Evolutionary conservation across 805 yeast genomes (phyloP).

Genomic region (Naumovozyma baii): DNA sequence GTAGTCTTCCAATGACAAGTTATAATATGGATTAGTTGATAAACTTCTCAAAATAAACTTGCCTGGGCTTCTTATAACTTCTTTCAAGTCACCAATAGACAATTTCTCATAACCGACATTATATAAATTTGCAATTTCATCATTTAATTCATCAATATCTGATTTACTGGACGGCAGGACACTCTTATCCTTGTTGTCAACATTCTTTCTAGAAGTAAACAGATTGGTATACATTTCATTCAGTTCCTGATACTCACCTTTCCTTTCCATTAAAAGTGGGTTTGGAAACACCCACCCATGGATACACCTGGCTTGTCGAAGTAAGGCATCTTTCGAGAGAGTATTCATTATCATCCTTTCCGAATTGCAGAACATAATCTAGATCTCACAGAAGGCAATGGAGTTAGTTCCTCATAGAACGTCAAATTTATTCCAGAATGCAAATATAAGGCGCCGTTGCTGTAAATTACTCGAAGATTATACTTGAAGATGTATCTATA

Average conservation of each 20-base stretch:
- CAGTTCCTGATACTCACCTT: slow-evolving; percentile 24
- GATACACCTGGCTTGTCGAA: no score
- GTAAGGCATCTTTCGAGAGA: no score
- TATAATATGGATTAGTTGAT: slow-evolving; percentile 56
- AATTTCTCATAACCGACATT: slow-evolving; percentile 11
- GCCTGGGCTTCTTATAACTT: slow-evolving; percentile 15
- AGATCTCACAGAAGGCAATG: no score
- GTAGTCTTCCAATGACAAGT: slow-evolving; percentile 75
- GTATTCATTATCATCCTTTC: no score
- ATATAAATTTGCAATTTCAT: slow-evolving; percentile 26
- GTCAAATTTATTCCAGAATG: no score
- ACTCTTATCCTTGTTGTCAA: not conserved
- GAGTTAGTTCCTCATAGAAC: no score
- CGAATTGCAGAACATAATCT: no score
- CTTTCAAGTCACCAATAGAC: no score
- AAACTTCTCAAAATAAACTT: slow-evolving; percentile 44
- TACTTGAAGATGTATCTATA: no score
- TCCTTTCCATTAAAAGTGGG: slow-evolving; percentile 1
- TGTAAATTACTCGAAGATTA: no score
- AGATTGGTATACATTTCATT: slow-evolving; percentile 31
- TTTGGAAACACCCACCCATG: no score
- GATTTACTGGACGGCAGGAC: slow-evolving; percentile 3
- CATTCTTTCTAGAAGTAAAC: slow-evolving; percentile 18
- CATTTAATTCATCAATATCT: slow-evolving; percentile 30
- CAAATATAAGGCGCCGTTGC: no score